phyloP scores from a whole-genome alignment of 2,329 filamentous ascomycete genomes.

The Acrocalymma vagum region DNA sequence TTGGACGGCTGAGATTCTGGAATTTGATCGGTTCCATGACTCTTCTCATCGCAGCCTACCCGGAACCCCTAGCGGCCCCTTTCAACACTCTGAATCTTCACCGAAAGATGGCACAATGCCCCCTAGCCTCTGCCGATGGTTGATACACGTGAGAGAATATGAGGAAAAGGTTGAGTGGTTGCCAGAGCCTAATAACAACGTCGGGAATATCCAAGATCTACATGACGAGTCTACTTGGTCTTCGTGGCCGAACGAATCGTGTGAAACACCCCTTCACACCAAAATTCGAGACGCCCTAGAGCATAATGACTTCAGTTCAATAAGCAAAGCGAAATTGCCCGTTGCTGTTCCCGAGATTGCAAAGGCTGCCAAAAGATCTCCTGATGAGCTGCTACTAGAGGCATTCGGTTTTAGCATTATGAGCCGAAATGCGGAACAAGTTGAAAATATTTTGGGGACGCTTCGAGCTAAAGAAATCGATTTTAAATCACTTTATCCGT shows the following conservation, averaged over 20 bases:
- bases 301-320: constrained; percentile 32
- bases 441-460: background rate
- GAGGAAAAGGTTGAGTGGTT: constrained; percentile 1
- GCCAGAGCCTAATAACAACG: background rate
- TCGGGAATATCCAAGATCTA: constrained; percentile 5
- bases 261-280: constrained; percentile 10
- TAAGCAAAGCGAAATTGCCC: constrained; percentile 16
- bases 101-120: constrained; percentile 5
- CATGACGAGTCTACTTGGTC: constrained; percentile 19
- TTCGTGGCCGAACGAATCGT: constrained; percentile 11
- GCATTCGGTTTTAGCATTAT: constrained; percentile 27
- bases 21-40: constrained; percentile 7
- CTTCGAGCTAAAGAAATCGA: background rate
- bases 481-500: constrained; percentile 30
- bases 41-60: constrained; percentile 3
- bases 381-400: constrained; percentile 22
- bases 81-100: background rate
- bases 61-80: constrained; percentile 9
- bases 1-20: constrained; percentile 31
- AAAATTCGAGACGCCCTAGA: constrained; percentile 20
- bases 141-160: constrained; percentile 16
- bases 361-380: constrained; percentile 19
- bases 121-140: constrained; percentile 21
- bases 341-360: constrained; percentile 21
- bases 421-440: constrained; percentile 18